These are phyloP conservation scores for Peniophora sp. DNA, from an alignment of 1,284 basidiomycete genomes.

Conservation along the genomic window DNA sequence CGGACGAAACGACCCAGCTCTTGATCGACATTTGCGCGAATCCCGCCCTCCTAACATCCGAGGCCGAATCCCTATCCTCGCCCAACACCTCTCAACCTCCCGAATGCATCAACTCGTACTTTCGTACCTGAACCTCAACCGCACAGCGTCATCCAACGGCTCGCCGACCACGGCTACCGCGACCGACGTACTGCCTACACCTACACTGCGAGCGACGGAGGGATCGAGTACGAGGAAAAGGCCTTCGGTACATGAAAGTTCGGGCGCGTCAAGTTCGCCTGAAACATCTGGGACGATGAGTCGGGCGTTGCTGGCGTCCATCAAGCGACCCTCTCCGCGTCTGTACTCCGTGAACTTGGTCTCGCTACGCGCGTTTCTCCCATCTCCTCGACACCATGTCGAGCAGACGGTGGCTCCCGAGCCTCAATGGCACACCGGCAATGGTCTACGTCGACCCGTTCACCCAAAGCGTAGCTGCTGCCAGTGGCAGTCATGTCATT, in stretches of 20 bases:
- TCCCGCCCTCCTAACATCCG: slow-evolving; percentile 33
- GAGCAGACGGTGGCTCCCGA: too few species aligned
- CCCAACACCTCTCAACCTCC: slow-evolving; percentile 20
- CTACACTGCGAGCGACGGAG: not conserved
- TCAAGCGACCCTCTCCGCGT: slow-evolving; percentile 71
- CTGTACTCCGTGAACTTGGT: slow-evolving; percentile 94
- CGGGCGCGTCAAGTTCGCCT: slow-evolving; percentile 21
- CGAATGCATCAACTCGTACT: slow-evolving; percentile 53
- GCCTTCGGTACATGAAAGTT: slow-evolving; percentile 11
- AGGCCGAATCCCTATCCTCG: slow-evolving; percentile 28
- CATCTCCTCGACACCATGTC: slow-evolving; percentile 89
- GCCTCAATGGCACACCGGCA: too few species aligned
- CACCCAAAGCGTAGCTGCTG: too few species aligned
- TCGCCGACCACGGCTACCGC: slow-evolving; percentile 41
- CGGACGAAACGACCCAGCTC: slow-evolving; percentile 83
- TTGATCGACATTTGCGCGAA: slow-evolving; percentile 90
- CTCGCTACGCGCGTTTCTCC: slow-evolving; percentile 81
- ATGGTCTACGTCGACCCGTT: too few species aligned
- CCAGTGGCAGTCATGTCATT: too few species aligned
- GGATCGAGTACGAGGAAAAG: slow-evolving; percentile 15
- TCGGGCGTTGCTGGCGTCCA: slow-evolving; percentile 15
- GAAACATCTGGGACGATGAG: slow-evolving; percentile 14
- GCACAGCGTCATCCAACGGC: slow-evolving; percentile 33
- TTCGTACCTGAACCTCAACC: slow-evolving; percentile 70
- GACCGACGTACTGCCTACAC: slow-evolving; percentile 25